These are phyloP conservation scores for Amanita polypyramis DNA, from an alignment of 768 basidiomycete genomes.

Conservation along the genomic window DNA sequence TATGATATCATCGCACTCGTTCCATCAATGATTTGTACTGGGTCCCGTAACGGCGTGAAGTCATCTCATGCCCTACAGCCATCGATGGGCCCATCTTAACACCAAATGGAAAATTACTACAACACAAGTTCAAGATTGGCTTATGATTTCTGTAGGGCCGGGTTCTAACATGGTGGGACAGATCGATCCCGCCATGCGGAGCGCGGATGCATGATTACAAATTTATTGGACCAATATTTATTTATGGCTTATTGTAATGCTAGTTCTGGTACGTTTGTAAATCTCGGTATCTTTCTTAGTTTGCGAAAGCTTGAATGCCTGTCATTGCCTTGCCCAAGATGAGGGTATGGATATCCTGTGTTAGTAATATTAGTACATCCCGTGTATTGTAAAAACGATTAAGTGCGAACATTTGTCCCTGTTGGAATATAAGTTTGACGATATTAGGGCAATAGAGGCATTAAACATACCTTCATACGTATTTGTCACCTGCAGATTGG, in stretches of 20 bases:
- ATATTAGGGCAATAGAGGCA: not conserved
- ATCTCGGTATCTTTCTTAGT: conserved; percentile 21
- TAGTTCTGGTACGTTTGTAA: conserved; percentile 2
- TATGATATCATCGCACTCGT: no score
- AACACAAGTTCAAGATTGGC: no score
- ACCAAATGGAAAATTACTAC: no score
- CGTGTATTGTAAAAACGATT: not conserved
- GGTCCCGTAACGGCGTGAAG: no score
- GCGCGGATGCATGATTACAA: conserved; percentile 47
- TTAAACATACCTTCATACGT: conserved; percentile 74
- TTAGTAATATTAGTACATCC: conserved; percentile 5
- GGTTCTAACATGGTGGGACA: no score
- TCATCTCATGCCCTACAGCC: no score
- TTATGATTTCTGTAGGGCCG: conserved; percentile 59
- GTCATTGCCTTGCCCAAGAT: conserved; percentile 93
- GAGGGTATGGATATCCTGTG: conserved; percentile 79
- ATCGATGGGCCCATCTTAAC: no score
- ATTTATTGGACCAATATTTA: not conserved
- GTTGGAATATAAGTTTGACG: not conserved
- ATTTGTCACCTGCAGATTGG: conserved; percentile 91
- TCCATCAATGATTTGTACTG: no score
- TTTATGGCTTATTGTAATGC: not conserved
- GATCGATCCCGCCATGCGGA: conserved; percentile 61
- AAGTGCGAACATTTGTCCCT: conserved; percentile 49
- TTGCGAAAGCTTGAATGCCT: conserved; percentile 76